Percentiles rank a stretch among this genome's conserved stretches.
Conservation (phyloP, 495 filamentous ascomycete species). For the Beverwykella pulmonaria region DNA sequence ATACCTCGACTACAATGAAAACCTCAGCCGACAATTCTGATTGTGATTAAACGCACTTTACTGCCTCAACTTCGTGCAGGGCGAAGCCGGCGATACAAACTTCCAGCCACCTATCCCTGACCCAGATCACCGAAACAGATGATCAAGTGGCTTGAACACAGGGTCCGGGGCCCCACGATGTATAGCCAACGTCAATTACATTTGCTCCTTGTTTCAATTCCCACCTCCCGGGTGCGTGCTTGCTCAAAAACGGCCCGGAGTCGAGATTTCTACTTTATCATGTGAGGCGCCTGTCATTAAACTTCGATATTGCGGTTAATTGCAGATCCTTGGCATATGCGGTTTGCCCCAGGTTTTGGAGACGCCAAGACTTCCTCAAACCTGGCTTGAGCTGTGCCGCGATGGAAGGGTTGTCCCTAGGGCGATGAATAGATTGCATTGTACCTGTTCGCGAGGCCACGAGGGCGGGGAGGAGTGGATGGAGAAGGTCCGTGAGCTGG, state of each 20-base stretch:
- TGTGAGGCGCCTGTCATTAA: constrained; percentile 19
- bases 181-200: constrained; percentile 12
- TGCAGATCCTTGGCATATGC: not conserved
- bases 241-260: constrained; percentile 10
- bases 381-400: constrained; percentile 3
- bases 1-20: constrained; percentile 13
- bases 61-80: constrained; percentile 14
- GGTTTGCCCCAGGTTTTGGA: constrained; percentile 6
- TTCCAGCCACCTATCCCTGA: not conserved
- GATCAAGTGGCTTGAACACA: constrained; percentile 4
- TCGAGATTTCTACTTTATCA: constrained; percentile 10
- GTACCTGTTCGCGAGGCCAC: constrained; percentile 8
- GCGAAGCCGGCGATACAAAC: not conserved
- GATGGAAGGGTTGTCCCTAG: not conserved
- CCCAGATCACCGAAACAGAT: constrained; percentile 3
- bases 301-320: constrained; percentile 25
- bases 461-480: not conserved
- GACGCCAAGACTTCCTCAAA: not conserved
- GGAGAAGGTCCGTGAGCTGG: not conserved
- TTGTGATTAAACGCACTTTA: constrained; percentile 26
- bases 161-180: not conserved
- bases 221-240: not conserved
- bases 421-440: constrained; percentile 1
- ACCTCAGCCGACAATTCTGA: constrained; percentile 6
- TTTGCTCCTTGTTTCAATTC: not conserved